phyloP scores from a whole-genome alignment of 805 yeast species.

The Clavispora vitiphila region DNA sequence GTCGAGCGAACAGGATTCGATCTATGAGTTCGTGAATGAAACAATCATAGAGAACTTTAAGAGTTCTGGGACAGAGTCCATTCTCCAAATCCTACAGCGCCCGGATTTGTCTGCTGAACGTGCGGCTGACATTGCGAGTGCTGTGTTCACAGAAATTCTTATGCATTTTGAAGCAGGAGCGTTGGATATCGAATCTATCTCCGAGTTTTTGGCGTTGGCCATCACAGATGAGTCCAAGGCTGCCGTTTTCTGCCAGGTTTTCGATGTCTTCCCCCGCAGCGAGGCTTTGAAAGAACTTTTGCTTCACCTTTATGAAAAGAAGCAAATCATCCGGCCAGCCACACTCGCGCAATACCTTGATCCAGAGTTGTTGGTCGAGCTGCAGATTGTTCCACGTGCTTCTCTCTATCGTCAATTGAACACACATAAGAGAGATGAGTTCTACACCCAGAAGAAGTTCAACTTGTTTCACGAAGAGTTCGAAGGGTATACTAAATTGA shows the following conservation, averaged over 20 bases:
- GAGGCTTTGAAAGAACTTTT: constrained; percentile 20
- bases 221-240: constrained; percentile 31
- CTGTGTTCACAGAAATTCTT: constrained; percentile 30
- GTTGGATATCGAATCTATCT: constrained; percentile 14
- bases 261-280: constrained; percentile 32
- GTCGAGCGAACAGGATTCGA: background rate
- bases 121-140: constrained; percentile 17
- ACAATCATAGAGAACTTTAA: constrained; percentile 28
- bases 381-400: constrained; percentile 28
- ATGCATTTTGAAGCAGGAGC: constrained; percentile 20
- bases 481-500: constrained; percentile 70
- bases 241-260: constrained; percentile 31
- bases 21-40: constrained; percentile 21
- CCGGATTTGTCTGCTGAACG: constrained; percentile 16
- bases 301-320: constrained; percentile 17
- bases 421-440: constrained; percentile 35
- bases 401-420: constrained; percentile 34
- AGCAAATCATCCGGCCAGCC: constrained; percentile 23
- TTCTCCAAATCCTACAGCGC: constrained; percentile 27
- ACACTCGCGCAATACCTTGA: constrained; percentile 28
- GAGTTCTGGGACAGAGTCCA: constrained; percentile 27
- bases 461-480: constrained; percentile 68
- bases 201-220: constrained; percentile 21
- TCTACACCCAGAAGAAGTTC: constrained; percentile 50
- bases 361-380: constrained; percentile 22